A percentile compares a stretch with the other conserved stretches of the same genome.
Evolutionary conservation across 331 rosid species (phyloP).

Genomic region (Rosa hybrid): DNA sequence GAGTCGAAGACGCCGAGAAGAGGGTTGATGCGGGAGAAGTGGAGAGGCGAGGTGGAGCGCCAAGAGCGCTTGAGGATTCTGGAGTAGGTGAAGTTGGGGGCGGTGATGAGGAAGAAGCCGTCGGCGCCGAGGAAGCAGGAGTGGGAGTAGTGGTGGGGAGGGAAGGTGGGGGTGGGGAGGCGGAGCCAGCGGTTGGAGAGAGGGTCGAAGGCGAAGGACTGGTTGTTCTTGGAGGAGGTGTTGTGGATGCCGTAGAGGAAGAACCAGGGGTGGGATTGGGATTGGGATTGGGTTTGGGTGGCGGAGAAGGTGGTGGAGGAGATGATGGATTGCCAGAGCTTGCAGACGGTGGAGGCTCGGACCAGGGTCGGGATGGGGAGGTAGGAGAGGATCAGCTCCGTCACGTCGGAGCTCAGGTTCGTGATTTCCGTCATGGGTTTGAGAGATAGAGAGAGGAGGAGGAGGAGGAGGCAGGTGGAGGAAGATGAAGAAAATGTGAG

Average conservation of each 20-base stretch:
- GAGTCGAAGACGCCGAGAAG: slow-evolving; percentile 54
- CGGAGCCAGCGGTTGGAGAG: slow-evolving; percentile 62
- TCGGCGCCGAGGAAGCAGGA: slow-evolving; percentile 58
- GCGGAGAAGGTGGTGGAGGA: slow-evolving; percentile 51
- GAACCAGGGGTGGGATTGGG: slow-evolving; percentile 58
- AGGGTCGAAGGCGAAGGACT: slow-evolving; percentile 83
- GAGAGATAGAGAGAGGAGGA: background rate
- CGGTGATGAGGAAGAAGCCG: slow-evolving; percentile 67
- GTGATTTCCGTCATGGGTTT: background rate
- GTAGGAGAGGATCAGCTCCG: slow-evolving; percentile 57
- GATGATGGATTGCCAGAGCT: slow-evolving; percentile 62
- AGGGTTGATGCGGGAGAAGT: slow-evolving; percentile 71
- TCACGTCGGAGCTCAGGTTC: slow-evolving; percentile 55
- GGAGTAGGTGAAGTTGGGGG: slow-evolving; percentile 60
- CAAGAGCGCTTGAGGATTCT: slow-evolving; percentile 44
- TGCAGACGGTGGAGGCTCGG: slow-evolving; percentile 69
- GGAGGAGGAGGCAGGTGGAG: background rate
- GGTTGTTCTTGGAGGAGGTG: slow-evolving; percentile 72
- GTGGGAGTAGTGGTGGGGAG: slow-evolving; percentile 34
- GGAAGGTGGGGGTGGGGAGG: slow-evolving; percentile 48
- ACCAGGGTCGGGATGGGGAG: slow-evolving; percentile 69
- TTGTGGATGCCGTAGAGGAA: slow-evolving; percentile 79
- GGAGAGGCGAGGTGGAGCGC: slow-evolving; percentile 53
- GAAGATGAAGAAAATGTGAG: background rate
- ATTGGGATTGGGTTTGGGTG: slow-evolving; percentile 7